phyloP scores from a whole-genome alignment of 2,329 filamentous ascomycete genomes.

The Annulohypoxylon truncatum region DNA sequence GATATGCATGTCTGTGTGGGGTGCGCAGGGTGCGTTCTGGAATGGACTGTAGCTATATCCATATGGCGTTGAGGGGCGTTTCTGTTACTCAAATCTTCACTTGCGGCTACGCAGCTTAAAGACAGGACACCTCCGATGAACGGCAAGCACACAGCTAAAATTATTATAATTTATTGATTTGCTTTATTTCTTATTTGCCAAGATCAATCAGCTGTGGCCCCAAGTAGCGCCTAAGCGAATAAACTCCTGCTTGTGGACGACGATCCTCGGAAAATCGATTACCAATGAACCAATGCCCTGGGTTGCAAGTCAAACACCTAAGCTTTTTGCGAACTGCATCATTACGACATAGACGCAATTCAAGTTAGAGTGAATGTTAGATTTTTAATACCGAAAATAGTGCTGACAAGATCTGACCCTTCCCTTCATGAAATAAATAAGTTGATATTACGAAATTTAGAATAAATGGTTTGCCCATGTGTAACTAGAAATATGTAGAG shows the following conservation, averaged over 20 bases:
- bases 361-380: constrained; percentile 4
- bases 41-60: constrained; percentile 33
- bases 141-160: constrained; percentile 42
- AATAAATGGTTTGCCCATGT: no score
- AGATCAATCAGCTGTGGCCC: constrained; percentile 31
- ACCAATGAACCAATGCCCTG: constrained; percentile 36
- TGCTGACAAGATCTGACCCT: background rate
- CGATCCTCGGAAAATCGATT: constrained; percentile 24
- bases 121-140: constrained; percentile 45
- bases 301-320: constrained; percentile 27
- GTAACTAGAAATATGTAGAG: background rate
- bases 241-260: constrained; percentile 21
- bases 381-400: constrained; percentile 10
- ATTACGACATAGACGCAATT: constrained; percentile 26
- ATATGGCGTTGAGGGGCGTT: constrained; percentile 19
- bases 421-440: background rate
- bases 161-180: constrained; percentile 26
- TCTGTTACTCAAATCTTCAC: constrained; percentile 36
- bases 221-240: constrained; percentile 31
- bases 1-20: constrained; percentile 46
- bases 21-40: constrained; percentile 44
- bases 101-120: constrained; percentile 37
- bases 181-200: constrained; percentile 22
- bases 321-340: constrained; percentile 23
- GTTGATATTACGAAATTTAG: background rate